phyloP scores from a whole-genome alignment of 345 rosid genomes.

The Chamaenerion angustifolium region DNA sequence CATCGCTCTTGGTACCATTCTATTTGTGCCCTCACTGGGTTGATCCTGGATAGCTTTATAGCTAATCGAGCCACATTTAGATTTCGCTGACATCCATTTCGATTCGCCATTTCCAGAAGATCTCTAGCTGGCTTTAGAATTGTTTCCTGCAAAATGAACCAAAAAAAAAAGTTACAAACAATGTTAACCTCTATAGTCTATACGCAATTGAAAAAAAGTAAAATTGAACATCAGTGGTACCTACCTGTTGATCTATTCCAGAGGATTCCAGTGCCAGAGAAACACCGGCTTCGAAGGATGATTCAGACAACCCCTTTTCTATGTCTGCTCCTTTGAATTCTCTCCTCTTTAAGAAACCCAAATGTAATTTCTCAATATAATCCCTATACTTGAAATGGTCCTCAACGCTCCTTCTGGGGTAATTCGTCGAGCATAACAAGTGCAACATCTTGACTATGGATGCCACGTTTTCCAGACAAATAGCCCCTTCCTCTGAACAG shows the following conservation, averaged over 20 bases:
- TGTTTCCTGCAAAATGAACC: not conserved
- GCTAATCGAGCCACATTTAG: slow-evolving; percentile 10
- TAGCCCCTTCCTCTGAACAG: slow-evolving; percentile 60
- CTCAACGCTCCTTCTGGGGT: slow-evolving; percentile 22
- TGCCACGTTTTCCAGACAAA: slow-evolving; percentile 49
- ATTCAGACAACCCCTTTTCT: slow-evolving; percentile 23
- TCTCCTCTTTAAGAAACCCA: slow-evolving; percentile 25
- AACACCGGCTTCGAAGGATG: slow-evolving; percentile 51
- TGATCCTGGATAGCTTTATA: slow-evolving; percentile 7
- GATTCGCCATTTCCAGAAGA: slow-evolving; percentile 10
- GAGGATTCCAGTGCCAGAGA: slow-evolving; percentile 53
- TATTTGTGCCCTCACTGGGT: slow-evolving; percentile 8
- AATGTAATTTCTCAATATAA: slow-evolving; percentile 24
- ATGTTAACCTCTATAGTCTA: too few relatives aligned
- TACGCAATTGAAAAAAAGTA: not conserved
- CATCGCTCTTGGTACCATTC: slow-evolving; percentile 14
- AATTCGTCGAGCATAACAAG: slow-evolving; percentile 19
- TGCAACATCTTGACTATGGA: slow-evolving; percentile 46
- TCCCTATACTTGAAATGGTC: slow-evolving; percentile 54
- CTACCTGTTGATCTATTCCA: slow-evolving; percentile 40
- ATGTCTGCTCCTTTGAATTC: too few relatives aligned
- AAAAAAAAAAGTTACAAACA: too few relatives aligned
- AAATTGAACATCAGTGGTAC: slow-evolving; percentile 7
- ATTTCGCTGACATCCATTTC: slow-evolving; percentile 4
- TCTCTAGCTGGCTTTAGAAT: slow-evolving; percentile 4